Evolutionary conservation across 257 asterid species (phyloP).

Genomic region (Penstemon barbatus): DNA sequence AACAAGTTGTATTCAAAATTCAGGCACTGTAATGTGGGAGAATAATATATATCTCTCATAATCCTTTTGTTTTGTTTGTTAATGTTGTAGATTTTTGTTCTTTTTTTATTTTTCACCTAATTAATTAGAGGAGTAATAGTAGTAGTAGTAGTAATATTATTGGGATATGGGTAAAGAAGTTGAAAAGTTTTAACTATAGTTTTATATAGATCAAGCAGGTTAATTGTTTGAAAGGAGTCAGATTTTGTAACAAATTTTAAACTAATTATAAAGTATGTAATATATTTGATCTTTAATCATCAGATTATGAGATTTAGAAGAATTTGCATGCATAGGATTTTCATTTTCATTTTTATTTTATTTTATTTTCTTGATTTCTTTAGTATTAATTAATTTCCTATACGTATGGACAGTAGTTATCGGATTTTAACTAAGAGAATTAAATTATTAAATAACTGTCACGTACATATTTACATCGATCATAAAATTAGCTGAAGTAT

Average conservation of each 20-base stretch:
- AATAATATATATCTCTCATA: background rate
- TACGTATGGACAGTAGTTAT: too few species aligned
- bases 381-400: too few species aligned
- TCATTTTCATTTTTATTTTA: background rate
- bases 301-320: background rate
- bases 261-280: background rate
- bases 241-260: slow-evolving; percentile 19
- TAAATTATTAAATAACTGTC: too few species aligned
- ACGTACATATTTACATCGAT: too few species aligned
- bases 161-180: slow-evolving; percentile 40
- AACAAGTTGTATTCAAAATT: slow-evolving; percentile 54
- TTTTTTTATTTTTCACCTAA: background rate
- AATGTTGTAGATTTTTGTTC: slow-evolving; percentile 2
- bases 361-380: background rate
- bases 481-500: too few species aligned
- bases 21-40: slow-evolving; percentile 39
- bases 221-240: slow-evolving; percentile 14
- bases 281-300: slow-evolving; percentile 3
- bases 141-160: slow-evolving; percentile 27
- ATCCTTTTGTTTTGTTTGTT: background rate
- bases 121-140: slow-evolving; percentile 29
- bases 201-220: slow-evolving; percentile 4
- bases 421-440: too few species aligned
- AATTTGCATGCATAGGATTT: background rate
- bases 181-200: slow-evolving; percentile 19